Percentiles rank a stretch among this genome's conserved stretches.
These are phyloP conservation scores for Clarireedia homoeocarpa DNA, from an alignment of 2,329 filamentous ascomycete genomes.

Conservation along the genomic window DNA sequence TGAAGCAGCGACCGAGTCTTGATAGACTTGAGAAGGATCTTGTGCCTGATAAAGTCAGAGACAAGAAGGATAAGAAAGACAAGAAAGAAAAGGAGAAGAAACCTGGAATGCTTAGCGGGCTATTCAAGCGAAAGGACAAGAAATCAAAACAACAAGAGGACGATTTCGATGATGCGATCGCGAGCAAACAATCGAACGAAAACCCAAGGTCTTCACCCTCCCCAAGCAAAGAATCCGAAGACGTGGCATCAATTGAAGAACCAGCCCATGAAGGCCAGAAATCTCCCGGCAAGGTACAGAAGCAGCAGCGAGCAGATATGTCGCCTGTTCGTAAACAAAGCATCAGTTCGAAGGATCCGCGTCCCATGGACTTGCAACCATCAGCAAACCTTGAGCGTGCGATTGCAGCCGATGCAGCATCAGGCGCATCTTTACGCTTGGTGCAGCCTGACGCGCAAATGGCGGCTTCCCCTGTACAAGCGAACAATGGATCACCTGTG, in stretches of 20 bases:
- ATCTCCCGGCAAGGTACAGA: constrained; percentile 62
- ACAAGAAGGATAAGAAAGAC: constrained; percentile 59
- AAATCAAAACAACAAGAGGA: constrained; percentile 45
- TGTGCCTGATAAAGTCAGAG: constrained; percentile 57
- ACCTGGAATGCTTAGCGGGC: constrained; percentile 58
- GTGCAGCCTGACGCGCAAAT: constrained; percentile 26
- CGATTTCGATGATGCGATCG: constrained; percentile 34
- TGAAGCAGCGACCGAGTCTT: constrained; percentile 56
- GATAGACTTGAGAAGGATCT: constrained; percentile 68
- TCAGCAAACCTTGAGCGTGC: constrained; percentile 22
- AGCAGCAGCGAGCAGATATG: constrained; percentile 37
- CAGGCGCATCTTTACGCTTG: constrained; percentile 26
- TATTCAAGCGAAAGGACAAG: constrained; percentile 39
- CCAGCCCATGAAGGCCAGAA: constrained; percentile 38
- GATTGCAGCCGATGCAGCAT: constrained; percentile 18
- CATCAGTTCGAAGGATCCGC: constrained; percentile 16
- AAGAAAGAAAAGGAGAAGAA: constrained; percentile 45
- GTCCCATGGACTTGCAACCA: constrained; percentile 20
- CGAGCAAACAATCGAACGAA: constrained; percentile 35
- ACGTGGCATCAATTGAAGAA: constrained; percentile 21
- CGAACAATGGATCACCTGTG: constrained; percentile 26
- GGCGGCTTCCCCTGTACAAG: constrained; percentile 14
- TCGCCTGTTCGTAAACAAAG: constrained; percentile 22
- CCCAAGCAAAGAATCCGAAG: constrained; percentile 28
- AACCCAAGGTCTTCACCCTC: constrained; percentile 29